A percentile compares a stretch with the other conserved stretches of the same genome.
Evolutionary conservation across 2,329 filamentous ascomycete species (phyloP).

Genomic region (Metarhizium album): DNA sequence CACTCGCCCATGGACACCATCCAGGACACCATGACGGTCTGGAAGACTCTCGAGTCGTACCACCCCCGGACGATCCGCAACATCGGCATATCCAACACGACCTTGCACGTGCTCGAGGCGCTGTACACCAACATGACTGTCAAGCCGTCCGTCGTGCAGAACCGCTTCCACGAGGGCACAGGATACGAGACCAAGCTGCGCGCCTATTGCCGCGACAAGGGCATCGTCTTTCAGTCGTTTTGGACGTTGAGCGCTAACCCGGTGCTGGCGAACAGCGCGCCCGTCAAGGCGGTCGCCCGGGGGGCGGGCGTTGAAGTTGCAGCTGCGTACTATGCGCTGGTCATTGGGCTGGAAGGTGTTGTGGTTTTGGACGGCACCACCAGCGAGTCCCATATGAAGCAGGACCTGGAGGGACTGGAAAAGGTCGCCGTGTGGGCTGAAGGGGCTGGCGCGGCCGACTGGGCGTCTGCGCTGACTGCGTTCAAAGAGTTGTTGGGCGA

Average conservation of each 20-base stretch:
- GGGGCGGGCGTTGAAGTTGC: constrained; percentile 24
- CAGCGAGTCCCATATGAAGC: constrained; percentile 34
- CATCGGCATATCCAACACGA: constrained; percentile 68
- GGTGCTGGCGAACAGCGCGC: constrained; percentile 25
- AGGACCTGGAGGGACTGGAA: constrained; percentile 34
- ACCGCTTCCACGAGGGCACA: constrained; percentile 55
- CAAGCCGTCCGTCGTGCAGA: constrained; percentile 56
- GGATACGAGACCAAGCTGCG: constrained; percentile 51
- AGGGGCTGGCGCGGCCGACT: constrained; percentile 32
- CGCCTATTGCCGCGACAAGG: constrained; percentile 30
- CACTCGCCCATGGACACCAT: constrained; percentile 42
- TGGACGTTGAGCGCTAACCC: constrained; percentile 42
- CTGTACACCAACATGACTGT: constrained; percentile 34
- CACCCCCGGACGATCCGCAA: constrained; percentile 53
- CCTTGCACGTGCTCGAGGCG: constrained; percentile 41
- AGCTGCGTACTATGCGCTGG: constrained; percentile 36
- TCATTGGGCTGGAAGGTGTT: constrained; percentile 33
- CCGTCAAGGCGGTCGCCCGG: constrained; percentile 39
- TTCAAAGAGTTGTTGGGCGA: constrained; percentile 34
- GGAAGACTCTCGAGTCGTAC: constrained; percentile 54
- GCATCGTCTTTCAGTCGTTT: constrained; percentile 41
- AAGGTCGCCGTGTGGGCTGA: constrained; percentile 31
- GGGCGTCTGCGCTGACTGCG: constrained; percentile 33
- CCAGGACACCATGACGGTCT: constrained; percentile 48
- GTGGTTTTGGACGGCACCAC: constrained; percentile 37